phyloP scores from a whole-genome alignment of 352 stramenopile species.

The Phytophthora ohioensis region DNA sequence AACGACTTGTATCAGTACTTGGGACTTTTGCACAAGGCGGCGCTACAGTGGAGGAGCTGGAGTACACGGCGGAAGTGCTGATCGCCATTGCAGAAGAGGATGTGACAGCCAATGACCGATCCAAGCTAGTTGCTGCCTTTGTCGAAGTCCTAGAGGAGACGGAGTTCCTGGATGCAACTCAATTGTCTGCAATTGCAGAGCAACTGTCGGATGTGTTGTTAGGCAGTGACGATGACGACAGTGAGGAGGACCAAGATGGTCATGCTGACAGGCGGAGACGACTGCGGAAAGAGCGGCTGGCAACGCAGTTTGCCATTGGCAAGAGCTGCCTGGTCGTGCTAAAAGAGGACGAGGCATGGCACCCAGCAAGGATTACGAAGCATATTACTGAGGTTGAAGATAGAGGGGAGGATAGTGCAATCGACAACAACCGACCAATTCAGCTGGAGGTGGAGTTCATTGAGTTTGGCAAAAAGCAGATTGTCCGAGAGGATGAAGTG shows the following conservation, averaged over 20 bases:
- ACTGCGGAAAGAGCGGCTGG: conserved; percentile 38
- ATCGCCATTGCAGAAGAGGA: conserved; percentile 57
- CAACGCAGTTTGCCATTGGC: conserved; percentile 61
- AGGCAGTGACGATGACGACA: conserved; percentile 15
- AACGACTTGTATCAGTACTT: conserved; percentile 36
- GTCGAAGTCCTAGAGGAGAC: conserved; percentile 57
- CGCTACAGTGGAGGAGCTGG: conserved; percentile 51
- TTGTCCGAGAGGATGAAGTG: conserved; percentile 59
- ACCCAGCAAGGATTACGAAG: conserved; percentile 62
- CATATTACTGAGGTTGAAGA: conserved; percentile 42
- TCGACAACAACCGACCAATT: conserved; percentile 26
- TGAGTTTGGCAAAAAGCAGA: conserved; percentile 82
- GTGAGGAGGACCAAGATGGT: conserved; percentile 42
- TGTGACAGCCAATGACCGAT: conserved; percentile 10
- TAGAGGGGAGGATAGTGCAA: conserved; percentile 9
- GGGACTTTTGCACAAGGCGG: conserved; percentile 23
- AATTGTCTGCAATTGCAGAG: conserved; percentile 28
- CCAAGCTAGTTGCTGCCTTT: conserved; percentile 38
- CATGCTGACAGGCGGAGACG: conserved; percentile 17
- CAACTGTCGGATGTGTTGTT: conserved; percentile 35
- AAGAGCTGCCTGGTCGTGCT: conserved; percentile 75
- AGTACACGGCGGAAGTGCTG: conserved; percentile 75
- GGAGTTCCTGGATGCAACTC: conserved; percentile 44
- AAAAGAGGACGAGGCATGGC: conserved; percentile 78
- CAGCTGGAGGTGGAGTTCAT: conserved; percentile 76